A percentile compares a stretch with the other conserved stretches of the same genome.
phyloP scores from a whole-genome alignment of 495 filamentous ascomycete genomes.

The Niebla homalea region DNA sequence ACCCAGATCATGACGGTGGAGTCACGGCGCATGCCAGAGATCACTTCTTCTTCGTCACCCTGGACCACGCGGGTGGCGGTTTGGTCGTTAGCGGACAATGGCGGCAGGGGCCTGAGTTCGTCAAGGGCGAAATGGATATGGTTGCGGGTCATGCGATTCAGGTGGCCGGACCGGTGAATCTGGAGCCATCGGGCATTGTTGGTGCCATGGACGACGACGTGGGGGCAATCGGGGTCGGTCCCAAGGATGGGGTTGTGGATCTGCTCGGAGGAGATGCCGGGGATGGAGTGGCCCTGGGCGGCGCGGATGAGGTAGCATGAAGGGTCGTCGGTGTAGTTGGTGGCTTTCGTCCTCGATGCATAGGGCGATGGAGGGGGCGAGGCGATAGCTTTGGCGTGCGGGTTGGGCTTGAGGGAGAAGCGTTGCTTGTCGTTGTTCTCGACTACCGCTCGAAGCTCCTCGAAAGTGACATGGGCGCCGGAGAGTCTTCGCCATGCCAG shows the following conservation, averaged over 20 bases:
- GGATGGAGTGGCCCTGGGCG: constrained; percentile 71
- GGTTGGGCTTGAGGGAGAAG: constrained; percentile 42
- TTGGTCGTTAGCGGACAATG: constrained; percentile 4
- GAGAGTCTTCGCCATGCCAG: constrained; percentile 57
- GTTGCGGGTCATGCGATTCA: constrained; percentile 66
- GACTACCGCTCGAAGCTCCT: constrained; percentile 61
- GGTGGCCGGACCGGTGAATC: constrained; percentile 59
- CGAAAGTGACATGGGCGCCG: constrained; percentile 54
- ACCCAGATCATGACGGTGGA: constrained; percentile 71
- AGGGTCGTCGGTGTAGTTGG: constrained; percentile 29
- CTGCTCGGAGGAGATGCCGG: constrained; percentile 49
- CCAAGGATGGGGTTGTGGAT: constrained; percentile 54
- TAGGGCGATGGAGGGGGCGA: background rate
- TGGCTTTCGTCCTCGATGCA: constrained; percentile 3
- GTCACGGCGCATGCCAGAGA: constrained; percentile 74
- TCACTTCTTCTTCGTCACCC: constrained; percentile 33
- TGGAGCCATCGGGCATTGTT: constrained; percentile 59
- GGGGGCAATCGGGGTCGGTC: constrained; percentile 16
- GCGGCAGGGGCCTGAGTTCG: constrained; percentile 31
- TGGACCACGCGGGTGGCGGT: background rate
- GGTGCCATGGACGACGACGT: constrained; percentile 71
- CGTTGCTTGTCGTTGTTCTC: constrained; percentile 77
- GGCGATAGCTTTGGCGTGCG: constrained; percentile 48
- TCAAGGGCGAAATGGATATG: constrained; percentile 81
- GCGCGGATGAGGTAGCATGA: constrained; percentile 77